Evolutionary conservation across 2,329 filamentous ascomycete species (phyloP), one percentile per base, ranked within the genome.

Genomic region (Paecilomyces sp.): DNA sequence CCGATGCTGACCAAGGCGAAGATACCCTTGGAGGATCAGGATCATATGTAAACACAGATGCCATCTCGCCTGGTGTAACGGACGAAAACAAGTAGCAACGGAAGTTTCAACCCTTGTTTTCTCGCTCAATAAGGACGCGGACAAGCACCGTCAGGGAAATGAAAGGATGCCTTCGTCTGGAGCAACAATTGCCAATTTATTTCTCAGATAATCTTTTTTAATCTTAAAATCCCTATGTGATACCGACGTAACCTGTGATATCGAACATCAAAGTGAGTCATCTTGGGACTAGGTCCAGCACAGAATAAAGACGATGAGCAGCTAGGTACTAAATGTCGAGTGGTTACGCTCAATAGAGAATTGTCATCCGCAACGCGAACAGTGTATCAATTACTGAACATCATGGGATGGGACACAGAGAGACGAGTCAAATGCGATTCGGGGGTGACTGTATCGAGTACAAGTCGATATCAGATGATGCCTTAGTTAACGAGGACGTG

Each of bases 31-130:
- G 90, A 54, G 92, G 91, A 65, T 96, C 89, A 2, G 91, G 87
- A 63, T 97, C 91, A 72, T 90, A 99, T 0, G 93, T 97, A 73
- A 99, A 99, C 66, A 99, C 91, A 12, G 93, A 97, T 60, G 94
- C 93, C 90, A 94, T 95, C 62, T 13, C 67, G 55, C 52, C 50
- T 25, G 7, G 12, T 28, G 28, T 25, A 15, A 5, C 4, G 8
- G 24, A 13, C 25, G 25, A 15, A 53, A 25, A 53, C 13, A 53
- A 30, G 51, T 11, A 53, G 24, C 22, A 3, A 30, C 28, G 22
- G 5, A 28, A 6, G 8, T 47, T 41, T 41, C 4, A 6, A 41
- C 13, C 36, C 15, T 13, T 1, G 15, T n/a, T 47, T 47, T 18
- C 41, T 18, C 36, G 13, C 15, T n/a, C 18, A 47, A 15, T 18